Base-by-base conservation (phyloP, 768 basidiomycete species). In the Sporobolomyces roseus region DNA sequence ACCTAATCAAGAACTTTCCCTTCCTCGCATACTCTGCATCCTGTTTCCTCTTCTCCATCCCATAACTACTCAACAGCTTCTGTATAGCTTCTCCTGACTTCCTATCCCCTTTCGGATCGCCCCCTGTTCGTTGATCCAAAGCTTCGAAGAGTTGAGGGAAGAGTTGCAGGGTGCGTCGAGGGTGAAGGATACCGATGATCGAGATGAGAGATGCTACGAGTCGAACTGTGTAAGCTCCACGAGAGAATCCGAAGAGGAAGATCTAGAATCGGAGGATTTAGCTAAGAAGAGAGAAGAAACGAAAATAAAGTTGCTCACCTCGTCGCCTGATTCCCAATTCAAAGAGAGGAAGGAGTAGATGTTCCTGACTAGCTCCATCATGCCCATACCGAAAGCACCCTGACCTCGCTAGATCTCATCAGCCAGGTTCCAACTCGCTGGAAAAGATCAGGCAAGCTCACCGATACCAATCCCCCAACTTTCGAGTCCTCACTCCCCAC, bases 181-280 rank as follows among this genome's bases (percentile, higher is more conserved):
- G 55, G 1, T 56, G 29, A 32, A 68, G 61, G 43, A 68, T 59
- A 16, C 67, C 67, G 56, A 68, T 52, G 10, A 68, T 29, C 21
- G 55, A 64, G 41, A 75, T 66, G 16, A 75, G 43, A 6, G 69
- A 66, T 0, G 68, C 61, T 27, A 75, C 66, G 13, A 71, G 65
- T 12, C 74, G 66, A 16, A 66, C 74, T 14, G 60, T 74, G 68
- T 74, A 75, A 8, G 74, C 74, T 23, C 74, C 74, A 2, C 74
- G 55, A 1, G 73, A 73, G 61, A 67, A 75, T 17, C 74, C 74
- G 27, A 75, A 68, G 50, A 75, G 53, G 29, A 60, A 70, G 38
- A 74, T 64, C 60, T 74, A 50, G 13, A 56, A 38, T 6, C 9
- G 17, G 49, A n/a, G 2, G 48, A 16, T 29, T 33, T 12, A 17